Conservation (phyloP, 371 early-diverging fungal species). For the Chytridiales sp. region DNA sequence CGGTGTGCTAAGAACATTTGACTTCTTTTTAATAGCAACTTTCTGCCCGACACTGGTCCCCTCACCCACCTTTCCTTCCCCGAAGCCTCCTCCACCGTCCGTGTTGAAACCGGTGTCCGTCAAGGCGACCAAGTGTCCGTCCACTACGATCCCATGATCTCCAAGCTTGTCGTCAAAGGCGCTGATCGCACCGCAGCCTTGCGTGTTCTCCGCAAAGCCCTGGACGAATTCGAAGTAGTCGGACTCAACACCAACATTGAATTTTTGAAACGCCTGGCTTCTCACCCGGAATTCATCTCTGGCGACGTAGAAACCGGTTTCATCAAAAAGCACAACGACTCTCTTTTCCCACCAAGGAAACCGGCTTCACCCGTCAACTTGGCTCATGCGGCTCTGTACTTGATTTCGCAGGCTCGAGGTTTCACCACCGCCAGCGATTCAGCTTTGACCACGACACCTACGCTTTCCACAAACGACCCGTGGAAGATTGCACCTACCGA, state of each 20-base stretch:
- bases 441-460: constrained; percentile 3
- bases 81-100: constrained; percentile 55
- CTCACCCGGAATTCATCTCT: constrained; percentile 79
- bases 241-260: constrained; percentile 92
- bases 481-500: constrained; percentile 22
- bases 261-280: constrained; percentile 76
- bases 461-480: constrained; percentile 18
- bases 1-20: not conserved
- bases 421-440: no score
- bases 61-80: constrained; percentile 77
- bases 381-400: constrained; percentile 70
- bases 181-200: constrained; percentile 82
- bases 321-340: constrained; percentile 73
- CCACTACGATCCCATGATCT: constrained; percentile 97
- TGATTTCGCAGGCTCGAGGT: constrained; percentile 44
- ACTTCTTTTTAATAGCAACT: constrained; percentile 56
- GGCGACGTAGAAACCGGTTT: constrained; percentile 95
- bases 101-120: constrained; percentile 90
- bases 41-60: constrained; percentile 92
- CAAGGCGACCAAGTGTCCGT: constrained; percentile 91
- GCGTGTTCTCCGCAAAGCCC: constrained; percentile 72
- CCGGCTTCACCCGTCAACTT: constrained; percentile 49
- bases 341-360: constrained; percentile 60
- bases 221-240: constrained; percentile 83
- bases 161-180: constrained; percentile 90